Percentiles rank a stretch among this genome's conserved stretches.
Evolutionary conservation across 768 basidiomycete genomes (phyloP).

Genomic region (Leccinum imitatum): DNA sequence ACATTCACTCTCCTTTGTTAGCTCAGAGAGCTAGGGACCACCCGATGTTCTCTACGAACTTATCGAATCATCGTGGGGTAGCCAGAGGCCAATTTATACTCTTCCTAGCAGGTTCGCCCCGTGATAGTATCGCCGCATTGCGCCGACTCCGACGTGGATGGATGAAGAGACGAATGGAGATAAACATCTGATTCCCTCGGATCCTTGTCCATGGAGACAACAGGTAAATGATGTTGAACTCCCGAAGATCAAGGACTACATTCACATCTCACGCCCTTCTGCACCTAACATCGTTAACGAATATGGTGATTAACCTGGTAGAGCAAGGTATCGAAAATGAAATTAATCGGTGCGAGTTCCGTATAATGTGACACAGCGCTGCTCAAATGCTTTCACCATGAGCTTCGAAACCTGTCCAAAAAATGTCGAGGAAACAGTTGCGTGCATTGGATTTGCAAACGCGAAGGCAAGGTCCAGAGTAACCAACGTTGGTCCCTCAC

Average conservation of each 20-base stretch:
- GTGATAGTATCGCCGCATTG: too few relatives aligned
- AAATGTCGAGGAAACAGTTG: conserved; percentile 78
- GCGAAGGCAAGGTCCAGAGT: conserved; percentile 83
- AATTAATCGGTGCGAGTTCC: conserved; percentile 40
- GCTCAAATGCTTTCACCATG: conserved; percentile 94
- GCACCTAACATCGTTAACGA: not conserved
- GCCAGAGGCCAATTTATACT: too few relatives aligned
- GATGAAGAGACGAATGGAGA: not conserved
- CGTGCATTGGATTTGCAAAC: conserved; percentile 85
- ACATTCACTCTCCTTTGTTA: too few relatives aligned
- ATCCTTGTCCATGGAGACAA: not conserved
- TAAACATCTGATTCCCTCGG: not conserved
- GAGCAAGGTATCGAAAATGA: conserved; percentile 1
- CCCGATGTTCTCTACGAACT: too few relatives aligned
- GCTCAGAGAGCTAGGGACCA: too few relatives aligned
- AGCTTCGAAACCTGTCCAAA: conserved; percentile 83
- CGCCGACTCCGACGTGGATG: not conserved
- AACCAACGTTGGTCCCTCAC: conserved; percentile 65
- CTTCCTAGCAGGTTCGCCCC: too few relatives aligned
- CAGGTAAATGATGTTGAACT: not conserved
- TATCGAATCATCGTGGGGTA: too few relatives aligned
- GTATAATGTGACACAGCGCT: conserved; percentile 74
- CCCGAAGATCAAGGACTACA: not conserved
- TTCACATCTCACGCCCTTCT: not conserved
- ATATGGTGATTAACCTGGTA: not conserved